These are phyloP conservation scores for Umbelopsis sp. DNA, from an alignment of 192 early-diverging fungal species.

Conservation along the genomic window DNA sequence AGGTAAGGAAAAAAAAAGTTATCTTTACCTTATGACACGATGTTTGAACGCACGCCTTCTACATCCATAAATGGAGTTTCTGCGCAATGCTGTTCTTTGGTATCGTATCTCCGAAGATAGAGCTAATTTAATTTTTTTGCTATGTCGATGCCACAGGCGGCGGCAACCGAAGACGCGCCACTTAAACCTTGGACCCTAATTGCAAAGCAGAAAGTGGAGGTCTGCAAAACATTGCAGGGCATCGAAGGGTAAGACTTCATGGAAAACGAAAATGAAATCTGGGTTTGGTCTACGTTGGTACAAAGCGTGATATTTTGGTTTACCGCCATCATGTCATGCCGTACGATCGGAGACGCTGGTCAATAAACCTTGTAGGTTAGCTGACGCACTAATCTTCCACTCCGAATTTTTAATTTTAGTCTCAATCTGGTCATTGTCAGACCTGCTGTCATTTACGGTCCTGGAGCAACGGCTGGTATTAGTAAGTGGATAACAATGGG, in stretches of 20 bases:
- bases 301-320: background rate
- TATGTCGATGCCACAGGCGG: no score
- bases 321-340: background rate
- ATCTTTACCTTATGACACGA: background rate
- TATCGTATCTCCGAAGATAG: background rate
- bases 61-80: background rate
- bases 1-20: constrained; percentile 46
- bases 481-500: constrained; percentile 56
- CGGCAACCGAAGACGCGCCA: constrained; percentile 55
- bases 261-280: constrained; percentile 2
- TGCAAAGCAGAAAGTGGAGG: constrained; percentile 76
- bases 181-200: constrained; percentile 82
- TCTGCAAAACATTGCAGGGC: constrained; percentile 76
- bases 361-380: no score
- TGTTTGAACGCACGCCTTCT: background rate
- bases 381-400: background rate
- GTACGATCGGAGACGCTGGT: background rate
- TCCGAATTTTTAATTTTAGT: constrained; percentile 31
- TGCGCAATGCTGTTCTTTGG: background rate
- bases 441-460: constrained; percentile 88
- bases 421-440: constrained; percentile 84
- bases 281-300: background rate
- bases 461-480: constrained; percentile 73
- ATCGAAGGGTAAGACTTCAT: constrained; percentile 62
- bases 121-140: background rate